Evolutionary conservation across 805 yeast species (phyloP).

Genomic region (Cyberlindnera euphorbiae): DNA sequence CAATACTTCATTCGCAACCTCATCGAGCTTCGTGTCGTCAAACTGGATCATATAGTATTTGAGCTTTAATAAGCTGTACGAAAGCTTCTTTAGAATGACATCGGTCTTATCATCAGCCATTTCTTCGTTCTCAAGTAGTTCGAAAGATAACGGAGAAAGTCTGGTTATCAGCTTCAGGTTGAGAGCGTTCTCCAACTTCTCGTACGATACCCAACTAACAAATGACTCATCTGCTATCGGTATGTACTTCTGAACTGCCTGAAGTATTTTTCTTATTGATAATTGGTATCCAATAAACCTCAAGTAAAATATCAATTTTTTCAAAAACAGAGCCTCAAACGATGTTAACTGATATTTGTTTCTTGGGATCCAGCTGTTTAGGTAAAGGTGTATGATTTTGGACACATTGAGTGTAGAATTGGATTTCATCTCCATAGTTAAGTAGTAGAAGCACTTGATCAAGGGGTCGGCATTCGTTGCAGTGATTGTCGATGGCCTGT

Average conservation of each 20-base stretch:
- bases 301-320: slow-evolving; percentile 17
- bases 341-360: slow-evolving; percentile 11
- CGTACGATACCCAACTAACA: slow-evolving; percentile 14
- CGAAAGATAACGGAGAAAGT: slow-evolving; percentile 3
- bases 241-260: slow-evolving; percentile 12
- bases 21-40: slow-evolving; percentile 11
- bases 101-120: slow-evolving; percentile 6
- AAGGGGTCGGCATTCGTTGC: slow-evolving; percentile 25
- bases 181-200: slow-evolving; percentile 13
- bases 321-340: slow-evolving; percentile 19
- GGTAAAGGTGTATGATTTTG: slow-evolving; percentile 28
- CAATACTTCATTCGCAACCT: slow-evolving; percentile 6
- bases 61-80: slow-evolving; percentile 14
- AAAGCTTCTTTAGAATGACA: slow-evolving; percentile 4
- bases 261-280: slow-evolving; percentile 9
- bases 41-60: slow-evolving; percentile 12
- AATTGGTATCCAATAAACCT: slow-evolving; percentile 19
- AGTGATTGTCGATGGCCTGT: background rate
- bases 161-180: slow-evolving; percentile 8
- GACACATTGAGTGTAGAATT: slow-evolving; percentile 28
- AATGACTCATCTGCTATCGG: slow-evolving; percentile 4
- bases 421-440: slow-evolving; percentile 30
- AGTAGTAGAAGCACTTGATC: slow-evolving; percentile 30
- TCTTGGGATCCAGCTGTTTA: slow-evolving; percentile 28
- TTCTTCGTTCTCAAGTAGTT: background rate